Base-by-base conservation (phyloP, 106 monocot species). In the Acorus calamus region DNA sequence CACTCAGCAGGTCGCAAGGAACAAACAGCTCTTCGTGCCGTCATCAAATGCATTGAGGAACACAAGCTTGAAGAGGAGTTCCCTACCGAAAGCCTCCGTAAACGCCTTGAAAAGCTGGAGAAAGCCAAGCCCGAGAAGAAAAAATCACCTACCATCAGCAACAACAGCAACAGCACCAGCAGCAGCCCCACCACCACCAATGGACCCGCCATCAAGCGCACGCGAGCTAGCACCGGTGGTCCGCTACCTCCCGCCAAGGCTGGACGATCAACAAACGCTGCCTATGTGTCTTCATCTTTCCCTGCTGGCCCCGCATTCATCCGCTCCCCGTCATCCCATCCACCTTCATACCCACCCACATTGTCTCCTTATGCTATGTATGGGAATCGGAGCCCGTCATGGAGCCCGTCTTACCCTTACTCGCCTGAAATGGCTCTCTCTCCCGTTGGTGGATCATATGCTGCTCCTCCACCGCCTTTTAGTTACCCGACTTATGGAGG, bases 231-330 rank as follows among this genome's bases (percentile, higher is more conserved):
- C 56, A 78, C 55, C 46, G 83, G 78, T 2, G 89, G 89, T 5
- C 94, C 84, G 3, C 86, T 89, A 86, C 89, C 89, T 64, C 94
- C 94, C 28, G 89, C 94, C 6, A 94, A 94, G 71, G 86, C 94
- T 50, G 94, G 94, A 7, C 89, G 89, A 14, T 70, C 86, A 8
- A 84, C 83, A 50, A 86, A 69, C 70, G 83, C 86, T 68, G 78
- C 80, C 46, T 80, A 81, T 54, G 84, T 93, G 10, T 84, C 92
- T 52, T 88, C 92, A 47, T 84, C 80, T 64, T 84, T 84, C 4
- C 28, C 28, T 28, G 74, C 81, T 8, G 64, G 80, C 8, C 80
- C 86, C 7, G 49, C 86, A 42, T 86, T 62, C 57, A 57, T 82
- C 7, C 76, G 72, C 6, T 89, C 94, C 9, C 87, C 92, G 2